Percentiles rank a stretch among this genome's conserved stretches.
Evolutionary conservation across 2,329 filamentous ascomycete species (phyloP).

Genomic region (Neurospora sp.): DNA sequence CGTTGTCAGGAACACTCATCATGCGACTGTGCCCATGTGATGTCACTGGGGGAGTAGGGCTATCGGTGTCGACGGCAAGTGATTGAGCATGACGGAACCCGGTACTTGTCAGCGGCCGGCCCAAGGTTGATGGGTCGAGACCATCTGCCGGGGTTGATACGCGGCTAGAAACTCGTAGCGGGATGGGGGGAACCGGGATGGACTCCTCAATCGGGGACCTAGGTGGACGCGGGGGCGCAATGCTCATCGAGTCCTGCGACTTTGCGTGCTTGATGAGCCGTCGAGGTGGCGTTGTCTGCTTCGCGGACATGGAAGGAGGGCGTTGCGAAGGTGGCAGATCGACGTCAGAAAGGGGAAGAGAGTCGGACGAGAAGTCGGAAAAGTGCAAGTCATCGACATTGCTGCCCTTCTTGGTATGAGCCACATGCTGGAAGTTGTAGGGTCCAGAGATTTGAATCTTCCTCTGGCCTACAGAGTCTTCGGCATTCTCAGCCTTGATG

Average conservation of each 20-base stretch:
- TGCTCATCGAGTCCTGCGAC: conserved; percentile 41
- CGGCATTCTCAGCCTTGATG: conserved; percentile 22
- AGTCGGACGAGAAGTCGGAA: conserved; percentile 38
- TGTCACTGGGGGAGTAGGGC: conserved; percentile 15
- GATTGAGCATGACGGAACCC: conserved; percentile 36
- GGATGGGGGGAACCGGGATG: conserved; percentile 25
- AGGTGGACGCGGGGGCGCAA: conserved; percentile 39
- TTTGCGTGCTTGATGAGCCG: conserved; percentile 33
- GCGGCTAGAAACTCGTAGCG: conserved; percentile 47
- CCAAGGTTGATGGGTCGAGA: conserved; percentile 29
- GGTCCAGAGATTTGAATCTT: conserved; percentile 50
- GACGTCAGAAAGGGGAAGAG: conserved; percentile 20
- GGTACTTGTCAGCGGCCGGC: conserved; percentile 36
- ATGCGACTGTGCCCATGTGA: conserved; percentile 29
- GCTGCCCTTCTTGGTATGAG: conserved; percentile 40
- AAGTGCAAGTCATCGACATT: conserved; percentile 34
- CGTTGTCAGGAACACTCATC: conserved; percentile 28
- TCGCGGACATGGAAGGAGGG: conserved; percentile 20
- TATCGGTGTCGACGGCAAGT: conserved; percentile 22
- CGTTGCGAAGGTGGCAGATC: conserved; percentile 3
- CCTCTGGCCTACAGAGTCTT: conserved; percentile 24
- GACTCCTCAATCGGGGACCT: conserved; percentile 33
- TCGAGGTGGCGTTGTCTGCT: conserved; percentile 24
- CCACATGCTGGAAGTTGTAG: conserved; percentile 58
- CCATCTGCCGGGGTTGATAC: conserved; percentile 35